Evolutionary conservation across 352 stramenopile species (phyloP), one percentile per base, ranked within the genome.

Genomic region (Globisporangium rhizosaccharum): DNA sequence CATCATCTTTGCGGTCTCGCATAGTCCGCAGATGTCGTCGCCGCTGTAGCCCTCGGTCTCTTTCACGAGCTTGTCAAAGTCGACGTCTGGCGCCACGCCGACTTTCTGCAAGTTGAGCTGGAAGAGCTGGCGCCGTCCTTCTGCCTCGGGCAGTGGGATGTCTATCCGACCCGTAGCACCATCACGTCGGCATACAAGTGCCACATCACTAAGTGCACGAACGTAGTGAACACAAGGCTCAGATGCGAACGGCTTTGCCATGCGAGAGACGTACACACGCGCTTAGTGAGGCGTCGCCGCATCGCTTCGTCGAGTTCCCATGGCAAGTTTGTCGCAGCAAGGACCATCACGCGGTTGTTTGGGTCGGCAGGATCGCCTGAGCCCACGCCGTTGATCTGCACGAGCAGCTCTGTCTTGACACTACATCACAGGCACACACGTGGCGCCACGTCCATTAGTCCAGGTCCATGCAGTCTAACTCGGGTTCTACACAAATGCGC

Each of bases 221-320:
- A 33, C 28, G 28, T 33, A 7, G 28, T 33, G 28, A 5, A 25
- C n/a, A 11, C 11, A 5, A 33, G 12, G 17, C 15, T n/a, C 20
- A 44, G 14, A 47, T 18, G 23, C 20, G 15, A 41, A 5, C 7
- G n/a, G 2, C 2, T 11, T 10, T 42, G 36, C 17, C 8, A 51
- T 33, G 14, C 12, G 37, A 26, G 17, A 44, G 11, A 67, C 61
- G 33, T 62, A 67, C 96, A 98, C 6, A 99, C 94, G 36, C 96
- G 77, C 66, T 99, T 99, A 39, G 98, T 97, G 36, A 99, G 75
- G 36, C 97, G 80, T 9, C 96, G 75, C 3, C 94, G 78, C 63
- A 99, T 94, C 3, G 96, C 96, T 65, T 98, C 85, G 66, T 99
- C 96, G 8, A 99, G 66, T 45, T 98, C 94, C 96, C 96, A 99